Base-by-base conservation (phyloP, 2,329 filamentous ascomycete genomes). In the Diaporthe batatas region DNA sequence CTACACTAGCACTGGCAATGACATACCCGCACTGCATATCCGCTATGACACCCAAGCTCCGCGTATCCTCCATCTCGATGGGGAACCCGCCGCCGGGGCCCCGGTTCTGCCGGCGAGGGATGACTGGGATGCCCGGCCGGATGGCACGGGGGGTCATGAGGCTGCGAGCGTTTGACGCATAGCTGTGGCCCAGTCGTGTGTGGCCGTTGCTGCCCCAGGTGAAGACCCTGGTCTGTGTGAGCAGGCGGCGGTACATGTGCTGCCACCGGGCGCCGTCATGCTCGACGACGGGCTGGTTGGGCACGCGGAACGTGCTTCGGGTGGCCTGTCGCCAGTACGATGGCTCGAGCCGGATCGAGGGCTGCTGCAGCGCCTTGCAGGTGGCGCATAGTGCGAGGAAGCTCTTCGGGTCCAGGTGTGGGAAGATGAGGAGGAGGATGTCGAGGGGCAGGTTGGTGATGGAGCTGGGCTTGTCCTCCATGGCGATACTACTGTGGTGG, bases 291-390 rank as follows among this genome's bases (percentile, higher is more conserved):
- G 62, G 62, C 44, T 65, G 62, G 44, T 65, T 65, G 29, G 44
- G 62, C 62, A 65, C 62, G 6, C 62, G 62, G 21, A 65, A 65
- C 44, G 62, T 65, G 62, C 44, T 65, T 29, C 62, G 62, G n/a
- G 44, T 51, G 44, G 44, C 62, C 21, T 12, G n/a, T 47, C 62
- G 23, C 62, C 62, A 65, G 44, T 65, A 65, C 62, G 44, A 51
- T 14, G 62, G 29, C 44, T 65, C 62, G 29, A 65, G 62, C 3
- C 44, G 21, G 34, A 65, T 65, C 18, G 62, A 65, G 6, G 62
- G 62, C 2, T 65, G 62, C 21, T 65, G 62, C 21, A 65, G 62
- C 12, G 62, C 21, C 29, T 65, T 51, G 62, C 62, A 51, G 44
- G 62, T 65, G 62, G 44, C 36, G 62, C 62, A 65, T 14, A 65